A percentile compares a stretch with the other conserved stretches of the same genome.
Evolutionary conservation across 1,284 basidiomycete species (phyloP).

Genomic region (Heterobasidion annosum): DNA sequence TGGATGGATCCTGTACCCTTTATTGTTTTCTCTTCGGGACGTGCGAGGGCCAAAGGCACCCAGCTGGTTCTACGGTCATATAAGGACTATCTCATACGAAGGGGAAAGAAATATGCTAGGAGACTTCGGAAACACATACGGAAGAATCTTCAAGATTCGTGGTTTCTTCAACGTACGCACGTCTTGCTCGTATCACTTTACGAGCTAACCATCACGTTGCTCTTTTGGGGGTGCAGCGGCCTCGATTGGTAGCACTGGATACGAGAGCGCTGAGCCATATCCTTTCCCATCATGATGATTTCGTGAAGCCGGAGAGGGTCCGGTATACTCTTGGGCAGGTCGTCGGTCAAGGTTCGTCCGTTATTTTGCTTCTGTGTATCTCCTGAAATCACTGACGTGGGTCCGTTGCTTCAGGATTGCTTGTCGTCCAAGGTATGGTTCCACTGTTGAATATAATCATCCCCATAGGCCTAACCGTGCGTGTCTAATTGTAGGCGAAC

Average conservation of each 20-base stretch:
- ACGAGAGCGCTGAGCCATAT: conserved; percentile 41
- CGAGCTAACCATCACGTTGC: not conserved
- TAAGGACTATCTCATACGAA: conserved; percentile 30
- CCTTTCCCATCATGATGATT: conserved; percentile 33
- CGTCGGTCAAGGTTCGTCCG: conserved; percentile 32
- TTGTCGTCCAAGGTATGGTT: conserved; percentile 30
- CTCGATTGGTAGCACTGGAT: conserved; percentile 34
- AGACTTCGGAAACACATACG: conserved; percentile 48
- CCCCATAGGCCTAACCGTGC: not conserved
- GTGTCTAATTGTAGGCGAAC: conserved; percentile 17
- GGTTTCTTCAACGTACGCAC: conserved; percentile 36
- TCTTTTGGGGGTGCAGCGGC: conserved; percentile 22
- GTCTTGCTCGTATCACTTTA: not conserved
- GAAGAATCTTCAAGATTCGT: conserved; percentile 38
- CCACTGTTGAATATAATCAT: not conserved
- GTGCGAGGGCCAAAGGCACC: conserved; percentile 41
- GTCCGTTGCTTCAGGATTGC: conserved; percentile 20
- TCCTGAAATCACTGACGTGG: not conserved
- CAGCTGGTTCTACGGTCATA: conserved; percentile 45
- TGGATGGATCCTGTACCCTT: conserved; percentile 8
- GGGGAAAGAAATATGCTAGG: conserved; percentile 34
- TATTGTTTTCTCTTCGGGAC: conserved; percentile 32
- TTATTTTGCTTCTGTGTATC: not conserved
- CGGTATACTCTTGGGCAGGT: conserved; percentile 28
- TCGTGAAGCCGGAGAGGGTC: conserved; percentile 32